phyloP scores from a whole-genome alignment of 345 rosid genomes.

The Diplotaxis tenuifolia region DNA sequence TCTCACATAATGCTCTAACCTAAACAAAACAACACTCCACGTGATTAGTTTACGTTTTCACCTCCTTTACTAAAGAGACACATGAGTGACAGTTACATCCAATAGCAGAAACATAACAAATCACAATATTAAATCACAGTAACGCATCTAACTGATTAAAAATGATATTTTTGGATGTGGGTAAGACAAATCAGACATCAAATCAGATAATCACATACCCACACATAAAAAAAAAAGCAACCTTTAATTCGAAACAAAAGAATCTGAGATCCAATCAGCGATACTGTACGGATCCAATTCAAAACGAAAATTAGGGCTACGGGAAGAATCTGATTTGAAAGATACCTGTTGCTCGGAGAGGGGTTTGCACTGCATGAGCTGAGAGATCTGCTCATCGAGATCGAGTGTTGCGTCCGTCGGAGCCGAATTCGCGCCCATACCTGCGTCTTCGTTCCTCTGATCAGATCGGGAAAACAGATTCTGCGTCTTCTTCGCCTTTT shows the following conservation, averaged over 20 bases:
- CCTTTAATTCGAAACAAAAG: background rate
- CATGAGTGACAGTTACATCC: background rate
- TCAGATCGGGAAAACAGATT: slow-evolving; percentile 2
- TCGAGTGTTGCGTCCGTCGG: slow-evolving; percentile 49
- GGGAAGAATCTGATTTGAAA: background rate
- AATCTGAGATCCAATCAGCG: slow-evolving; percentile 23
- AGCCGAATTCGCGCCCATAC: slow-evolving; percentile 39
- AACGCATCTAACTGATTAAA: background rate
- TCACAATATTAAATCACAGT: background rate
- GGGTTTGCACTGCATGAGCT: slow-evolving; percentile 74
- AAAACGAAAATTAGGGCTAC: background rate
- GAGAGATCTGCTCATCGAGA: background rate
- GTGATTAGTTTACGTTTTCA: slow-evolving; percentile 3
- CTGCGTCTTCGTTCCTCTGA: background rate
- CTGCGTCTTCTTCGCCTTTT: slow-evolving; percentile 30
- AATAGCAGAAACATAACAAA: background rate
- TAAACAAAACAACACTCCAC: slow-evolving; percentile 20
- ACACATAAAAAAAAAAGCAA: background rate
- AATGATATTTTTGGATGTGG: background rate
- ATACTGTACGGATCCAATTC: background rate
- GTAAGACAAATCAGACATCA: background rate
- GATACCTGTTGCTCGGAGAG: slow-evolving; percentile 73
- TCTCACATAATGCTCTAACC: slow-evolving; percentile 91
- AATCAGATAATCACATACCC: background rate
- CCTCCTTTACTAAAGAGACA: background rate